Evolutionary conservation across 2,329 filamentous ascomycete genomes (phyloP), one percentile per base, ranked within the genome.

Genomic region (Fusarium caatingaense): DNA sequence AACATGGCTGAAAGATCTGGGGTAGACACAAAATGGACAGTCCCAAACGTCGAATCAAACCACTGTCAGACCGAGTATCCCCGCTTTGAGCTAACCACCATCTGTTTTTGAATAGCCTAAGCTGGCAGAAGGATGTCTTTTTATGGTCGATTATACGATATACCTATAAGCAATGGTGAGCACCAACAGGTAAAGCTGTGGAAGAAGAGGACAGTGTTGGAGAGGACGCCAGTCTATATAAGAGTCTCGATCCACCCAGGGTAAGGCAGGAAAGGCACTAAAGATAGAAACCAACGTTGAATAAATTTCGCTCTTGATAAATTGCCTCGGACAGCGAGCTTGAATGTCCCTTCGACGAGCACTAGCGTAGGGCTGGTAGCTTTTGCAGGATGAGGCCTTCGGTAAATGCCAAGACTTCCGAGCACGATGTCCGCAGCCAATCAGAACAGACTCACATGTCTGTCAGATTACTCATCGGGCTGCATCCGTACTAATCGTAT

Each of bases 321-420:
- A n/a, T 16, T 1, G 2, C 10, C 18, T 25, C 18, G 8, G 16
- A 37, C 18, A 37, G 2, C 34, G 34, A 12, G 34, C 15, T 13
- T 16, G 8, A 16, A 2, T 8, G 6, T 3, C 11, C 1, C 6
- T 13, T 15, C 7, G 6, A n/a, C 8, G 25, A 18, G 16, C 23
- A 12, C 18, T 27, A 37, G n/a, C 8, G 15, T 50, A 56, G 44
- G 30, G 30, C 23, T 63, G 16, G n/a, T 15, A n/a, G 4, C 32
- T 37, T 34, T 27, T 34, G 47, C 47, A 27, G 6, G 6, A 8
- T 32, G 40, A 37, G n/a, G n/a, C 28, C 41, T 27, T 56, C 56
- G 56, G 56, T 15, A n/a, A 55, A 45, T 12, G 41, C n/a, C 49
- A 37, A 59, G 56, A 55, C 34, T 25, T 21, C 56, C 56, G 56